Evolutionary conservation across 192 early-diverging fungal species (phyloP).

Genomic region (Diversispora eburnea): DNA sequence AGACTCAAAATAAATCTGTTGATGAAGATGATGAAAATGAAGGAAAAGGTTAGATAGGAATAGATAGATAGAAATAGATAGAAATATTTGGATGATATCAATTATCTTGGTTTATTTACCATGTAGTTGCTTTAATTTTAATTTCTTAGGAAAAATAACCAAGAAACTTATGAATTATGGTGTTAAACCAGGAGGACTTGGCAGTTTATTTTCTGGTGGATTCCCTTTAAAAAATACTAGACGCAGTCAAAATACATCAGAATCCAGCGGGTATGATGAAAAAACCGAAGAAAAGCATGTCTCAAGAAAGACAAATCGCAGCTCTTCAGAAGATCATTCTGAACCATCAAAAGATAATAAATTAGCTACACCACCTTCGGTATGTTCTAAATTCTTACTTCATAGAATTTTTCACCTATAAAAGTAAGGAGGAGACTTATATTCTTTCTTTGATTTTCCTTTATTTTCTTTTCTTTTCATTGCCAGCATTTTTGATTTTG

Average conservation of each 20-base stretch:
- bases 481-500: neutral
- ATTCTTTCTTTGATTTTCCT: too few species aligned
- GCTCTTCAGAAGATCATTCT: slow-evolving; percentile 1
- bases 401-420: too few species aligned
- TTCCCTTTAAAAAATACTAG: slow-evolving; percentile 64
- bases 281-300: neutral
- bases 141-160: slow-evolving; percentile 5
- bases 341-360: neutral
- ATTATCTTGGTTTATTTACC: neutral
- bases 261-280: neutral
- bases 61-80: too few species aligned
- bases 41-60: slow-evolving; percentile 4
- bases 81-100: neutral
- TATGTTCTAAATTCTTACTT: neutral
- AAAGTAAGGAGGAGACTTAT: too few species aligned
- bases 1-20: slow-evolving; percentile 28
- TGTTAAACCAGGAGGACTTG: slow-evolving; percentile 76
- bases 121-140: neutral
- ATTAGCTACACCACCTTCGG: neutral
- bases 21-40: slow-evolving; percentile 28
- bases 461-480: too few species aligned
- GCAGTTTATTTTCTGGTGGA: slow-evolving; percentile 69
- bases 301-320: neutral
- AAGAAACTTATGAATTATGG: slow-evolving; percentile 74
- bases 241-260: slow-evolving; percentile 7